A percentile compares a stretch with the other conserved stretches of the same genome.
phyloP scores from a whole-genome alignment of 2,329 filamentous ascomycete species.

The Plectosphaerella cucumerina region DNA sequence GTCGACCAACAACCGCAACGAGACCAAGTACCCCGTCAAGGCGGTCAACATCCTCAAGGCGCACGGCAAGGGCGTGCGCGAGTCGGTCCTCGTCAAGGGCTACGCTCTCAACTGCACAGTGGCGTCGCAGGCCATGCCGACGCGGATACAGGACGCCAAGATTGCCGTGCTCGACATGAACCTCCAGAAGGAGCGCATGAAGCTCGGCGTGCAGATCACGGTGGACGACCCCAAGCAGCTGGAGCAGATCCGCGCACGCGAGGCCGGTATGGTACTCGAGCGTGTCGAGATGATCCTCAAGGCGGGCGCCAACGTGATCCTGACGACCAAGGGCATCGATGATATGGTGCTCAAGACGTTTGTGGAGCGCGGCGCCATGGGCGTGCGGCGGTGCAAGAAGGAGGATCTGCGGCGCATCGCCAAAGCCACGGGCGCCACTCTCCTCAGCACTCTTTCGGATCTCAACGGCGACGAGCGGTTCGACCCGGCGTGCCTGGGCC shows the following conservation, averaged over 20 bases:
- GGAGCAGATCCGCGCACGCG: conserved; percentile 91
- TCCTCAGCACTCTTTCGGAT: conserved; percentile 91
- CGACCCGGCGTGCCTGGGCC: conserved; percentile 81
- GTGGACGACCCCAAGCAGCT: conserved; percentile 96
- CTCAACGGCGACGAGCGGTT: conserved; percentile 97
- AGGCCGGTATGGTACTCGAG: conserved; percentile 90
- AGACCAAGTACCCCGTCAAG: conserved; percentile 97
- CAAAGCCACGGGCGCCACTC: conserved; percentile 88
- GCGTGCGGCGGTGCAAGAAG: conserved; percentile 95
- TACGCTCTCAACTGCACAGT: conserved; percentile 99
- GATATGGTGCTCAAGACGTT: conserved; percentile 93
- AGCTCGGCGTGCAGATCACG: conserved; percentile 96
- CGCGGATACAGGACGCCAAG: conserved; percentile 86
- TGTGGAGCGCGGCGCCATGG: conserved; percentile 92
- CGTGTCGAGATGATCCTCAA: conserved; percentile 97
- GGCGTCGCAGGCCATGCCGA: conserved; percentile 96
- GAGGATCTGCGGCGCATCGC: conserved; percentile 95
- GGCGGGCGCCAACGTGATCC: conserved; percentile 89
- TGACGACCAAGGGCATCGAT: conserved; percentile 98
- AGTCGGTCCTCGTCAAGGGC: conserved; percentile 89
- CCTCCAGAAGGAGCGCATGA: conserved; percentile 98
- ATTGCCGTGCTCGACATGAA: conserved; percentile 98
- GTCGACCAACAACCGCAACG: conserved; percentile 82
- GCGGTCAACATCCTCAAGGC: conserved; percentile 98
- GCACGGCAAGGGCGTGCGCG: conserved; percentile 85